phyloP scores from a whole-genome alignment of 164 flowering plant genomes.

The Cinnamomum chago region DNA sequence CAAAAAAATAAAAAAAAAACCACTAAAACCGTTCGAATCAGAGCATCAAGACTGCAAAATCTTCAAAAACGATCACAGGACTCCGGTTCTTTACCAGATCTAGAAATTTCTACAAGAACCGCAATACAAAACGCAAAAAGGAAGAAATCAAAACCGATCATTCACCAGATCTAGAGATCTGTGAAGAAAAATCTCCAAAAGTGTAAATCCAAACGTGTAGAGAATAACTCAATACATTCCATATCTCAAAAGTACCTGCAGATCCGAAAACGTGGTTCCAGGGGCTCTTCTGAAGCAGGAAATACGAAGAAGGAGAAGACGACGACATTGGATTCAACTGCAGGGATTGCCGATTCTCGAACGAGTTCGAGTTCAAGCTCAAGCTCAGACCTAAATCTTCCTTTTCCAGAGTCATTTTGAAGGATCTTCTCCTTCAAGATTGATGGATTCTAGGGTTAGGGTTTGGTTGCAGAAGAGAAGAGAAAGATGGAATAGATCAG shows the following conservation, averaged over 20 bases:
- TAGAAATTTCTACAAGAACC: too few relatives aligned
- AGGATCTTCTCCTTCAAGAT: neutral
- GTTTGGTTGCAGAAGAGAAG: neutral
- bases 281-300: neutral
- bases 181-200: neutral
- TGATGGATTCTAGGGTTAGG: constrained; percentile 1
- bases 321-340: constrained; percentile 5
- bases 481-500: neutral
- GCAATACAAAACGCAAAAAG: neutral
- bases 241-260: neutral
- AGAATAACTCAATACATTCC: neutral
- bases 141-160: neutral
- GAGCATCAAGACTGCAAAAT: neutral
- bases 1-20: neutral
- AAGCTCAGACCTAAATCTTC: constrained; percentile 70
- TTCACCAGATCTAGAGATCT: constrained; percentile 1
- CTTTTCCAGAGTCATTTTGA: constrained; percentile 42
- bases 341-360: constrained; percentile 10
- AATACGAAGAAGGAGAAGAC: neutral
- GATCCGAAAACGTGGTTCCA: constrained; percentile 3
- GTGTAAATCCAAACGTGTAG: neutral
- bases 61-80: neutral
- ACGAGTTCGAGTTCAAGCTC: constrained; percentile 6
- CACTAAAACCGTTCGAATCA: neutral
- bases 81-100: neutral